Conservation (phyloP, 371 early-diverging fungal species). For the Thermomucor indicae-seudaticae region DNA sequence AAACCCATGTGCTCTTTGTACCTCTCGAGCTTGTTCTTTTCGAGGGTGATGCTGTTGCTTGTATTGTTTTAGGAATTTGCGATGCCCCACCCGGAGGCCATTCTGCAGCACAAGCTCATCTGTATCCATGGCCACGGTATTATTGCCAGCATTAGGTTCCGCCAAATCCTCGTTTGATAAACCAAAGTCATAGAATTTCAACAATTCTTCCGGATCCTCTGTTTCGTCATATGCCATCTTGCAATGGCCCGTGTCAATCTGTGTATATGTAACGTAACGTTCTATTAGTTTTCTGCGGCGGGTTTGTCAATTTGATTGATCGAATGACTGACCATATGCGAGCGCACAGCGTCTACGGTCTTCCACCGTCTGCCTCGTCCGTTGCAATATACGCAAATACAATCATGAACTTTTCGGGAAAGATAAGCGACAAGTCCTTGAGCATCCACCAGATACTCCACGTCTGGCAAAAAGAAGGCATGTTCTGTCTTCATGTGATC, state of each 20-base stretch:
- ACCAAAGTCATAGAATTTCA: constrained; percentile 87
- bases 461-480: constrained; percentile 95
- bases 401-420: constrained; percentile 86
- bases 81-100: constrained; percentile 82
- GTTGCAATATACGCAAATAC: constrained; percentile 94
- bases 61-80: constrained; percentile 74
- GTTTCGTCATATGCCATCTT: constrained; percentile 93
- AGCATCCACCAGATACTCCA: constrained; percentile 86
- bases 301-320: neutral
- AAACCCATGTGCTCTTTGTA: too few relatives aligned
- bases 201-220: constrained; percentile 81
- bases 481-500: constrained; percentile 88
- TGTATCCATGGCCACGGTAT: constrained; percentile 11
- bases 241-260: constrained; percentile 89
- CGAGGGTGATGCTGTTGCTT: constrained; percentile 52
- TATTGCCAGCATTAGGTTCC: constrained; percentile 23
- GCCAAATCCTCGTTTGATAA: constrained; percentile 32
- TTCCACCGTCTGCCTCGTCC: constrained; percentile 83
- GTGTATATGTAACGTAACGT: neutral
- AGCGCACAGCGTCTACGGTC: constrained; percentile 83
- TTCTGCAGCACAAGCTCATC: constrained; percentile 77
- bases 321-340: constrained; percentile 76
- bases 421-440: constrained; percentile 86
- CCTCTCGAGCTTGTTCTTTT: neutral
- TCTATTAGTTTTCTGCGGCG: neutral